Conservation (phyloP, 306 rosid genomes). For the Prosopis cineraria region DNA sequence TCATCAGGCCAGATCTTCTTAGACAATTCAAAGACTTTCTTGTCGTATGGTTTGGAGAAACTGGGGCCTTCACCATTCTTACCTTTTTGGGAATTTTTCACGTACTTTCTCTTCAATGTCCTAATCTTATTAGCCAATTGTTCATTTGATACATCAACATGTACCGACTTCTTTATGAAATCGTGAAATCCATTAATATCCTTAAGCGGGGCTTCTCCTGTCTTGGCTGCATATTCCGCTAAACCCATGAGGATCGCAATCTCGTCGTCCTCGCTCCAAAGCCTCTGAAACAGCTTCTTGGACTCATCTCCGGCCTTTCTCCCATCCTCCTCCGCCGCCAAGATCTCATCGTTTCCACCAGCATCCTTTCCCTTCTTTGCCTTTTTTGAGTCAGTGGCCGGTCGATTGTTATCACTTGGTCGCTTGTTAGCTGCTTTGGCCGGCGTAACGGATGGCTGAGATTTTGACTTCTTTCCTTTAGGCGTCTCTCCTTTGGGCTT, state of each 20-base stretch:
- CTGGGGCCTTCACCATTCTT: conserved; percentile 41
- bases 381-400: conserved; percentile 27
- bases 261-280: conserved; percentile 67
- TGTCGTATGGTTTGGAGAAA: conserved; percentile 46
- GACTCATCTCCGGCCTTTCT: conserved; percentile 45
- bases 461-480: conserved; percentile 32
- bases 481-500: conserved; percentile 60
- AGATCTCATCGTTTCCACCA: neutral
- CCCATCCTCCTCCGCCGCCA: conserved; percentile 37
- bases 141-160: conserved; percentile 34
- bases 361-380: conserved; percentile 34
- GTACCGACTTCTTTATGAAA: conserved; percentile 49
- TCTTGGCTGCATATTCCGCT: conserved; percentile 38
- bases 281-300: conserved; percentile 52
- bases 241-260: conserved; percentile 50
- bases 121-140: conserved; percentile 62
- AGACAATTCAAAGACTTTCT: conserved; percentile 45
- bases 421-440: conserved; percentile 47
- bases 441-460: conserved; percentile 26
- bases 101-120: conserved; percentile 60
- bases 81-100: conserved; percentile 17
- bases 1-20: conserved; percentile 60
- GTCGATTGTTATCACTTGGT: neutral
- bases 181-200: conserved; percentile 44
- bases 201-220: conserved; percentile 41